Percentiles rank a stretch among this genome's conserved stretches.
Conservation (phyloP, 2,329 filamentous ascomycete species). For the Colletotrichum musae region DNA sequence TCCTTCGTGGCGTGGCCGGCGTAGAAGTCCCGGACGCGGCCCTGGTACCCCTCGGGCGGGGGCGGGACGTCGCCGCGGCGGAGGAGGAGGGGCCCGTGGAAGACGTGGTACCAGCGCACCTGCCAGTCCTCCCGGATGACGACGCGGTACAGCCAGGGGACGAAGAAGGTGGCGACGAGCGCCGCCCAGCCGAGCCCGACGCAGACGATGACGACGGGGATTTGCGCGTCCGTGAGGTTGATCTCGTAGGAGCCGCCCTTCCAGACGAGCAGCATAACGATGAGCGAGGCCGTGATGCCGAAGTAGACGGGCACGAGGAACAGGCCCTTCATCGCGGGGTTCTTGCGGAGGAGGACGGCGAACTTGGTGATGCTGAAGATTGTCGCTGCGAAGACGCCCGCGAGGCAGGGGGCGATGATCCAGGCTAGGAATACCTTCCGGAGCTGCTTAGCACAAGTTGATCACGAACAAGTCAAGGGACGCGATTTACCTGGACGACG, state of each 20-base stretch:
- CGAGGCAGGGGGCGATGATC: constrained; percentile 71
- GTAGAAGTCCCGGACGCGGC: constrained; percentile 67
- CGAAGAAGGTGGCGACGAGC: constrained; percentile 66
- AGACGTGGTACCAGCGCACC: constrained; percentile 45
- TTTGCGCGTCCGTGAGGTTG: constrained; percentile 62
- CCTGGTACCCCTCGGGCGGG: constrained; percentile 56
- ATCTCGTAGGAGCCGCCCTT: constrained; percentile 63
- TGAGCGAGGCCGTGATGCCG: constrained; percentile 46
- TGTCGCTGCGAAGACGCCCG: constrained; percentile 66
- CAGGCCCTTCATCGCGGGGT: constrained; percentile 68
- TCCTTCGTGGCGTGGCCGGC: constrained; percentile 68
- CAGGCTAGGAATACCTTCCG: constrained; percentile 73
- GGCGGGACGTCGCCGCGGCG: constrained; percentile 57
- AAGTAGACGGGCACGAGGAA: constrained; percentile 44
- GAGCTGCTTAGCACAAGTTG: too few relatives aligned
- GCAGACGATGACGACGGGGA: constrained; percentile 69
- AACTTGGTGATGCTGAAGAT: constrained; percentile 72
- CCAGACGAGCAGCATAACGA: constrained; percentile 74
- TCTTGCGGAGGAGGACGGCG: constrained; percentile 66
- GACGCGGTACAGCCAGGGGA: constrained; percentile 71
- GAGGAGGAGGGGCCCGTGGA: constrained; percentile 61
- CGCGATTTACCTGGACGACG: constrained; percentile 59
- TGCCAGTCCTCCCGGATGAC: constrained; percentile 73
- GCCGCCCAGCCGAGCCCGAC: constrained; percentile 64
- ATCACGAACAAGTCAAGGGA: too few relatives aligned